Conservation (phyloP, 164 flowering plant genomes). For the Vitis riparia region DNA sequence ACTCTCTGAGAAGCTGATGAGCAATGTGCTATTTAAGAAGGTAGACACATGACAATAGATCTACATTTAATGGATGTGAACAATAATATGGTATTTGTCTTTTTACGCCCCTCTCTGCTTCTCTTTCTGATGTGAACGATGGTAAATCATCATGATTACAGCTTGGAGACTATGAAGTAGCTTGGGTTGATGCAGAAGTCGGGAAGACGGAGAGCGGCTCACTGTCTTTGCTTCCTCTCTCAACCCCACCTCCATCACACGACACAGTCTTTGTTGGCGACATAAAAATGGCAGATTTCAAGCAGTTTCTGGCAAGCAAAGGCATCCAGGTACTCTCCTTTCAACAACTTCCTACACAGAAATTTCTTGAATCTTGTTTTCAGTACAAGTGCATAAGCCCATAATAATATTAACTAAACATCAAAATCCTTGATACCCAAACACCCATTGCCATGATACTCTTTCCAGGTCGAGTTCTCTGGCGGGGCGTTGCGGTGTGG, state of each 20-base stretch:
- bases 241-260: conserved; percentile 74
- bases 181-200: conserved; percentile 94
- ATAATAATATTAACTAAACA: not conserved
- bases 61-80: no score
- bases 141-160: conserved; percentile 26
- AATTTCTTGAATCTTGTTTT: not conserved
- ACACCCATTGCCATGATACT: not conserved
- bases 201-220: conserved; percentile 70
- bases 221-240: conserved; percentile 75
- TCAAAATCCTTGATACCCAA: not conserved
- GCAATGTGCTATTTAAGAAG: conserved; percentile 92
- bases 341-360: not conserved
- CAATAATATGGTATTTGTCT: not conserved
- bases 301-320: conserved; percentile 86
- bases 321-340: conserved; percentile 68
- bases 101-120: not conserved
- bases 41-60: conserved; percentile 26
- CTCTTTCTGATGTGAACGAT: not conserved
- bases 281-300: conserved; percentile 91
- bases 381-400: not conserved
- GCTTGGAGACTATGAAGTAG: conserved; percentile 95
- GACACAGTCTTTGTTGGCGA: conserved; percentile 94
- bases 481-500: conserved; percentile 93
- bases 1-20: conserved; percentile 95
- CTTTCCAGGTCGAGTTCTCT: conserved; percentile 79